These are phyloP conservation scores for Myochromella boudieri DNA, from an alignment of 768 basidiomycete species.

Conservation along the genomic window DNA sequence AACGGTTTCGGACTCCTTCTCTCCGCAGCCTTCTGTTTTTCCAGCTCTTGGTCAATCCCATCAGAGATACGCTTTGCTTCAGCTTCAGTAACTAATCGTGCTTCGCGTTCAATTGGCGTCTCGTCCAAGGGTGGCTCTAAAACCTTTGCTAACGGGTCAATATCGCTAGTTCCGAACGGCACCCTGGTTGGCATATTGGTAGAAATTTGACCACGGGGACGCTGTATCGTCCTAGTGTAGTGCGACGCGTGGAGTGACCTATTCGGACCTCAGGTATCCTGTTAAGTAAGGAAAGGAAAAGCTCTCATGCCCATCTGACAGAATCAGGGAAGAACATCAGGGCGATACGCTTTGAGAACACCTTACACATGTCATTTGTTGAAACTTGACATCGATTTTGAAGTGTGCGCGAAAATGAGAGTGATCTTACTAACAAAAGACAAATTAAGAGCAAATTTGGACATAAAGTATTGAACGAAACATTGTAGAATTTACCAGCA, in stretches of 20 bases:
- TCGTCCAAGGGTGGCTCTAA: slow-evolving; percentile 57
- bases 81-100: slow-evolving; percentile 45
- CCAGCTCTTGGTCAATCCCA: slow-evolving; percentile 63
- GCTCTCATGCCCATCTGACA: slow-evolving; percentile 15
- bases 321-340: slow-evolving; percentile 8
- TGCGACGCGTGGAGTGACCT: too few species aligned
- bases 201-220: neutral
- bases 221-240: slow-evolving; percentile 6
- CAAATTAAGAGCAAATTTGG: too few species aligned
- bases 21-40: slow-evolving; percentile 45
- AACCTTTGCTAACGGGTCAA: slow-evolving; percentile 48
- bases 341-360: neutral
- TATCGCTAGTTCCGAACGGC: slow-evolving; percentile 18
- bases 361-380: slow-evolving; percentile 4
- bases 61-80: slow-evolving; percentile 58
- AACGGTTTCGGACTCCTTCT: slow-evolving; percentile 48
- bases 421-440: too few species aligned
- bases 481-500: too few species aligned
- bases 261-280: too few species aligned
- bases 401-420: too few species aligned
- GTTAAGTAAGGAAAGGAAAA: too few species aligned
- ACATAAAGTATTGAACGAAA: too few species aligned
- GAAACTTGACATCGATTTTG: too few species aligned
- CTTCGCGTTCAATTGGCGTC: slow-evolving; percentile 41
- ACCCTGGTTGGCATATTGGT: slow-evolving; percentile 4